phyloP scores from a whole-genome alignment of 768 basidiomycete genomes.

The Collybia mongolica region DNA sequence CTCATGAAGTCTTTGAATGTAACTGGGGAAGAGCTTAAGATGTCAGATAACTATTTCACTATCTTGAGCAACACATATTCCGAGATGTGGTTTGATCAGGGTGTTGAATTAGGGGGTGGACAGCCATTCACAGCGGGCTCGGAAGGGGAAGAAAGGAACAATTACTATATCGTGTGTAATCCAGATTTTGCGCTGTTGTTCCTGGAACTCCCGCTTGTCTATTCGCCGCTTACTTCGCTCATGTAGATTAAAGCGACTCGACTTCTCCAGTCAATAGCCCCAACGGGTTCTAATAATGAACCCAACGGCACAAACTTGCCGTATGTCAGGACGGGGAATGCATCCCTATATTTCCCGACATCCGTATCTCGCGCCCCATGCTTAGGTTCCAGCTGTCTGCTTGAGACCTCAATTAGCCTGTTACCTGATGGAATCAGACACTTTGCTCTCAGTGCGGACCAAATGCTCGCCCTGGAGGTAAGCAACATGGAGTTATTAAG shows the following conservation, averaged over 20 bases:
- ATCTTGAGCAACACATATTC: conserved; percentile 54
- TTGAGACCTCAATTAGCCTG: conserved; percentile 52
- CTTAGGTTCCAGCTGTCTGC: conserved; percentile 39
- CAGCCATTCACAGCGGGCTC: conserved; percentile 60
- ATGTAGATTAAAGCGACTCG: conserved; percentile 42
- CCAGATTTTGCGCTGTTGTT: background rate
- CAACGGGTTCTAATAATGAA: background rate
- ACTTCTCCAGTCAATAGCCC: conserved; percentile 37
- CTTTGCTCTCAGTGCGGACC: conserved; percentile 22
- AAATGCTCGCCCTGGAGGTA: conserved; percentile 44
- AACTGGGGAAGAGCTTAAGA: conserved; percentile 50
- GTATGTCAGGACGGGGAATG: conserved; percentile 20
- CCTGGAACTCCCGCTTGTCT: background rate
- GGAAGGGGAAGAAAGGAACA: conserved; percentile 59
- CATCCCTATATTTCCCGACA: too few relatives aligned
- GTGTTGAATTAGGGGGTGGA: conserved; percentile 58
- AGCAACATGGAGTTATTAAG: conserved; percentile 32
- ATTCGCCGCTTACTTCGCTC: background rate
- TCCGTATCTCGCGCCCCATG: conserved; percentile 36
- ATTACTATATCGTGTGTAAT: conserved; percentile 52
- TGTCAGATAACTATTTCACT: conserved; percentile 73
- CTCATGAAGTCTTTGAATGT: conserved; percentile 43
- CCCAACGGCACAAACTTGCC: conserved; percentile 11
- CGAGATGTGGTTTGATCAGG: conserved; percentile 64
- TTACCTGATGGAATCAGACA: conserved; percentile 31